Evolutionary conservation across 2,329 filamentous ascomycete genomes (phyloP).

Genomic region (Kalmusia sp.): DNA sequence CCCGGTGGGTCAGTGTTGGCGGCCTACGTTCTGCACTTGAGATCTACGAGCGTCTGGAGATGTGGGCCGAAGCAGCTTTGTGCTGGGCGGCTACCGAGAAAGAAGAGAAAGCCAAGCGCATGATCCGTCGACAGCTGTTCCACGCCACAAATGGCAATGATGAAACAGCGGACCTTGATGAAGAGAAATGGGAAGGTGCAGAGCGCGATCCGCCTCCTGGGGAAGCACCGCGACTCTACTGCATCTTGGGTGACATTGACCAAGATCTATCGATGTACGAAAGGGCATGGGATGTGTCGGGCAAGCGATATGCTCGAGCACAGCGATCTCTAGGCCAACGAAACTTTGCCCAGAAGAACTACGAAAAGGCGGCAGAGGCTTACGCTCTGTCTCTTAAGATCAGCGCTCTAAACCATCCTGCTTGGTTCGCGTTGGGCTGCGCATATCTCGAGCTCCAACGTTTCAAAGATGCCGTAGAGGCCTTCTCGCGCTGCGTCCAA

Average conservation of each 20-base stretch:
- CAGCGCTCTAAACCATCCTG: conserved; percentile 80
- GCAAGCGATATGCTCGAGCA: conserved; percentile 80
- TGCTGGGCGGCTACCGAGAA: conserved; percentile 81
- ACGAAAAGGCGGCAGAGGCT: conserved; percentile 73
- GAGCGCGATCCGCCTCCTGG: conserved; percentile 74
- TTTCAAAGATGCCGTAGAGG: conserved; percentile 80
- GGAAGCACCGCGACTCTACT: conserved; percentile 87
- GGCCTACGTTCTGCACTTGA: conserved; percentile 89
- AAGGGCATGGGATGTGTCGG: conserved; percentile 87
- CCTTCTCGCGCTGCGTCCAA: conserved; percentile 83
- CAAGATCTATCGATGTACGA: conserved; percentile 77
- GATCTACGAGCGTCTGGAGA: conserved; percentile 90
- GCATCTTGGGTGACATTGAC: conserved; percentile 91
- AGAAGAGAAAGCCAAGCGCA: conserved; percentile 80
- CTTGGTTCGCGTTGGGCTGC: conserved; percentile 92
- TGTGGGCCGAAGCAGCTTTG: conserved; percentile 94
- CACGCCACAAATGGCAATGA: conserved; percentile 61
- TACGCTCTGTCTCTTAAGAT: conserved; percentile 79
- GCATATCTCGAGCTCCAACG: conserved; percentile 79
- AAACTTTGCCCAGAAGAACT: conserved; percentile 72
- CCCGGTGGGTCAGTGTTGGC: conserved; percentile 89
- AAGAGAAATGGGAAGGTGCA: conserved; percentile 68
- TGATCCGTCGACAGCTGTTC: conserved; percentile 82
- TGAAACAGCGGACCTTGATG: conserved; percentile 49
- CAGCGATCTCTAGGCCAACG: conserved; percentile 86